These are phyloP conservation scores for Hypholoma fasciculare DNA, from an alignment of 768 basidiomycete genomes.

Conservation along the genomic window DNA sequence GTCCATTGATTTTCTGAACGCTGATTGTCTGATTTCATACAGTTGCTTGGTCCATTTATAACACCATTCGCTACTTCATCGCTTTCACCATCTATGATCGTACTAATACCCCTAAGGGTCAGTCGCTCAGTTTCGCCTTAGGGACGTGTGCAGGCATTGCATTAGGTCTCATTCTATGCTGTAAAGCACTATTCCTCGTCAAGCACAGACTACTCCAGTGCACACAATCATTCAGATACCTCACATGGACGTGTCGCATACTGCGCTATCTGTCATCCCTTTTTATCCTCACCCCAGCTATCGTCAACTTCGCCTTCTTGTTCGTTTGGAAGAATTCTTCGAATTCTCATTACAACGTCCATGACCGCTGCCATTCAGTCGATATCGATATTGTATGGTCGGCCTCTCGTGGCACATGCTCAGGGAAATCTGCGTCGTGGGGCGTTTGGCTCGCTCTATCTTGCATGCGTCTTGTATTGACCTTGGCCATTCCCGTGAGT, in stretches of 20 bases:
- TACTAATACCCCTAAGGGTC: slow-evolving; percentile 32
- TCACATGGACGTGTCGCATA: slow-evolving; percentile 27
- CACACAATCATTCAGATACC: slow-evolving; percentile 27
- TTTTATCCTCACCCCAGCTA: slow-evolving; percentile 50
- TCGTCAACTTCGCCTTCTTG: slow-evolving; percentile 56
- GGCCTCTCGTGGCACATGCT: slow-evolving; percentile 27
- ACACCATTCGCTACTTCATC: slow-evolving; percentile 63
- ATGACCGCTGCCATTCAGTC: slow-evolving; percentile 44
- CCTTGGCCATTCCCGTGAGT: slow-evolving; percentile 55
- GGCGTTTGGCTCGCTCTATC: slow-evolving; percentile 56
- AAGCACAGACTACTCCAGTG: slow-evolving; percentile 36
- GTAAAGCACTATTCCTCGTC: slow-evolving; percentile 38
- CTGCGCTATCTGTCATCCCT: slow-evolving; percentile 46
- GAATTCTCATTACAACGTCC: slow-evolving; percentile 33
- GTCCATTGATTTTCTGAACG: neutral
- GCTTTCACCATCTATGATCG: slow-evolving; percentile 46
- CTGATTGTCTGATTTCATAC: slow-evolving; percentile 3
- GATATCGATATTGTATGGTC: slow-evolving; percentile 43
- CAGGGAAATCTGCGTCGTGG: slow-evolving; percentile 39
- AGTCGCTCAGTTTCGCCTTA: slow-evolving; percentile 44
- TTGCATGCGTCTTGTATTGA: slow-evolving; percentile 52
- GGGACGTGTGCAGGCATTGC: slow-evolving; percentile 46
- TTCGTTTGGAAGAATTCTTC: slow-evolving; percentile 49
- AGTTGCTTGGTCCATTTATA: slow-evolving; percentile 66
- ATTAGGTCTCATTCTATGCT: slow-evolving; percentile 37